Percentiles rank a stretch among this genome's conserved stretches.
Evolutionary conservation across 2,329 filamentous ascomycete genomes (phyloP).

Genomic region (Ascochyta lentis): DNA sequence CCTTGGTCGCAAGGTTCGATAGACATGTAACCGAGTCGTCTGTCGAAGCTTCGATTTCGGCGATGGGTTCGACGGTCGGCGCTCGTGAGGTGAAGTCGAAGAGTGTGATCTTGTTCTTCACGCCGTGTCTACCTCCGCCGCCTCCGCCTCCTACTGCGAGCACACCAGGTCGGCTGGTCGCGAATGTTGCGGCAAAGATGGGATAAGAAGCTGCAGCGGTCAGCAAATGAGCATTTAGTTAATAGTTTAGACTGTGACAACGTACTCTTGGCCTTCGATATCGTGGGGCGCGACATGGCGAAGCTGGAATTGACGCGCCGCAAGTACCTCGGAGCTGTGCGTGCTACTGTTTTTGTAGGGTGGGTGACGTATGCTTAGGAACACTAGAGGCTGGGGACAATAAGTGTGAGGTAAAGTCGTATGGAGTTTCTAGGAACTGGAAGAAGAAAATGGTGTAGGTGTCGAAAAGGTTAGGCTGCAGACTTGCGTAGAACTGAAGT

Average conservation of each 20-base stretch:
- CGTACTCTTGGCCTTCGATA: constrained; percentile 39
- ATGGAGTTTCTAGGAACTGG: not conserved
- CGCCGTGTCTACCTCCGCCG: constrained; percentile 67
- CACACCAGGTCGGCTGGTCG: constrained; percentile 73
- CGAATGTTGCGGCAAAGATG: constrained; percentile 86
- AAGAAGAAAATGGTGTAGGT: not conserved
- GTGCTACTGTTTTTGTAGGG: not conserved
- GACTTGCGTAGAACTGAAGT: not conserved
- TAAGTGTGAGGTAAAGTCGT: not conserved
- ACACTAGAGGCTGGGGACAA: not conserved
- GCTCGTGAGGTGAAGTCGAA: constrained; percentile 74
- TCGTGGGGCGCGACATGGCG: constrained; percentile 40
- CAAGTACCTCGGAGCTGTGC: constrained; percentile 1
- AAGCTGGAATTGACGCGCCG: constrained; percentile 20
- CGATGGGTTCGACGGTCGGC: constrained; percentile 63
- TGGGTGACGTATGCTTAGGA: constrained; percentile 10
- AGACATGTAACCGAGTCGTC: constrained; percentile 91
- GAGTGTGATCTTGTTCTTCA: constrained; percentile 80
- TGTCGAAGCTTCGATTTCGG: constrained; percentile 80
- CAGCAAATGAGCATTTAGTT: not conserved
- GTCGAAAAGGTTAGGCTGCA: not conserved
- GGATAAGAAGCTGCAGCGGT: constrained; percentile 64
- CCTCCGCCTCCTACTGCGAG: constrained; percentile 86
- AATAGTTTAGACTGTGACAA: not conserved
- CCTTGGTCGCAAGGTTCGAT: constrained; percentile 68